These are phyloP conservation scores for Cadophora sp. DNA, from an alignment of 2,329 filamentous ascomycete species.

Conservation along the genomic window DNA sequence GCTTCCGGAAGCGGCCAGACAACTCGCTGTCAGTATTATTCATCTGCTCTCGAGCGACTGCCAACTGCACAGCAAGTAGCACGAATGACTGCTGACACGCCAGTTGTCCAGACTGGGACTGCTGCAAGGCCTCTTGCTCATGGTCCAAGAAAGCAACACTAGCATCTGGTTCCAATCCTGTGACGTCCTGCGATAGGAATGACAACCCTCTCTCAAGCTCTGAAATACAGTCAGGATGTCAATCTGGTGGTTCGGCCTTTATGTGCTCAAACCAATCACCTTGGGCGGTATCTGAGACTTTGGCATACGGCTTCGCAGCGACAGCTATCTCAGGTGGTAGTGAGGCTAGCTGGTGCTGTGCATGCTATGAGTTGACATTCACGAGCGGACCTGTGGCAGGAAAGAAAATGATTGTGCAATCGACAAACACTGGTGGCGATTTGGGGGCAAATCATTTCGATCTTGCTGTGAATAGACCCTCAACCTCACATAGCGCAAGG, in stretches of 20 bases:
- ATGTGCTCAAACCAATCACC: conserved; percentile 68
- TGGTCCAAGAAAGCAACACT: conserved; percentile 64
- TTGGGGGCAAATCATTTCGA: conserved; percentile 65
- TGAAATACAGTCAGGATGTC: conserved; percentile 59
- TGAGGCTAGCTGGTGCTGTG: conserved; percentile 70
- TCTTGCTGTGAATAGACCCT: conserved; percentile 44
- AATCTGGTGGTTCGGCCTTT: conserved; percentile 51
- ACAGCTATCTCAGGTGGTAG: conserved; percentile 60
- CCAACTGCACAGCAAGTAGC: neutral
- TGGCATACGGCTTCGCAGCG: conserved; percentile 67
- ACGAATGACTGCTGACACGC: neutral
- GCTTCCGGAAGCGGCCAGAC: conserved; percentile 39
- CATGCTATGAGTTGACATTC: conserved; percentile 61
- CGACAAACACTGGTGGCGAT: conserved; percentile 67
- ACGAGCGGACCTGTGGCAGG: conserved; percentile 57
- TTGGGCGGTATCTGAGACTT: conserved; percentile 62
- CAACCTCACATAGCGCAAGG: conserved; percentile 48
- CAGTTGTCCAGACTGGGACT: conserved; percentile 59
- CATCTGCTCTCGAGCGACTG: neutral
- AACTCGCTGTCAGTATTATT: conserved; percentile 45
- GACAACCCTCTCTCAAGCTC: conserved; percentile 60
- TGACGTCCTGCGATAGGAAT: conserved; percentile 46
- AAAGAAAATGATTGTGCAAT: conserved; percentile 69
- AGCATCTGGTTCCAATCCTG: conserved; percentile 39
- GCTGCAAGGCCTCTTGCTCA: conserved; percentile 73